These are phyloP conservation scores for Phytophthora pini DNA, from an alignment of 352 stramenopile species.

Conservation along the genomic window DNA sequence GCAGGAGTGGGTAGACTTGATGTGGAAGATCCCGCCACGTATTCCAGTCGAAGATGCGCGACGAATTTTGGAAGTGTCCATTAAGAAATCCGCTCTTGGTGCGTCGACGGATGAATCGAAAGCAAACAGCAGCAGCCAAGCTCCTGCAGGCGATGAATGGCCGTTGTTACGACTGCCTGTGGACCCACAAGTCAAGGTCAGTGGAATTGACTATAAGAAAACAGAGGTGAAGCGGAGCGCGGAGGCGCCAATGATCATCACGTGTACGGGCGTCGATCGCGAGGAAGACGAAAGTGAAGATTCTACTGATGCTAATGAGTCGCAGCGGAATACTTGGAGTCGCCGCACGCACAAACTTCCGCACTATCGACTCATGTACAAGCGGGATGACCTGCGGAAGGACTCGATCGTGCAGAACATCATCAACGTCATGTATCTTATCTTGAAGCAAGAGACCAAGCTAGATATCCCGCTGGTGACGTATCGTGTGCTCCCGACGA, in stretches of 20 bases:
- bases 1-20: slow-evolving; percentile 84
- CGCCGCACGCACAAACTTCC: slow-evolving; percentile 41
- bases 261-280: slow-evolving; percentile 76
- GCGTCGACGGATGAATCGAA: slow-evolving; percentile 13
- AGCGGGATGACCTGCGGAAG: slow-evolving; percentile 86
- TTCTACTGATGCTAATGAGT: slow-evolving; percentile 32
- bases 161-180: slow-evolving; percentile 68
- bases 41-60: slow-evolving; percentile 69
- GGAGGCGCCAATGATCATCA: slow-evolving; percentile 83
- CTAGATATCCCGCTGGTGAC: slow-evolving; percentile 85
- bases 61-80: slow-evolving; percentile 51
- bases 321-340: slow-evolving; percentile 45
- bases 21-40: slow-evolving; percentile 83
- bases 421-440: slow-evolving; percentile 91
- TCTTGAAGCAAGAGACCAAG: slow-evolving; percentile 84
- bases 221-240: slow-evolving; percentile 86
- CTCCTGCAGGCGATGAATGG: slow-evolving; percentile 14
- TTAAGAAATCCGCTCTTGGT: slow-evolving; percentile 59
- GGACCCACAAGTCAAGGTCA: slow-evolving; percentile 74
- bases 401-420: slow-evolving; percentile 89
- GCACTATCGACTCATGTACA: slow-evolving; percentile 89
- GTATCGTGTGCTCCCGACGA: slow-evolving; percentile 87
- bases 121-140: not conserved
- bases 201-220: slow-evolving; percentile 73
- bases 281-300: slow-evolving; percentile 71